Evolutionary conservation across 2,329 filamentous ascomycete genomes (phyloP).

Genomic region (Taxawa tesnikishii): DNA sequence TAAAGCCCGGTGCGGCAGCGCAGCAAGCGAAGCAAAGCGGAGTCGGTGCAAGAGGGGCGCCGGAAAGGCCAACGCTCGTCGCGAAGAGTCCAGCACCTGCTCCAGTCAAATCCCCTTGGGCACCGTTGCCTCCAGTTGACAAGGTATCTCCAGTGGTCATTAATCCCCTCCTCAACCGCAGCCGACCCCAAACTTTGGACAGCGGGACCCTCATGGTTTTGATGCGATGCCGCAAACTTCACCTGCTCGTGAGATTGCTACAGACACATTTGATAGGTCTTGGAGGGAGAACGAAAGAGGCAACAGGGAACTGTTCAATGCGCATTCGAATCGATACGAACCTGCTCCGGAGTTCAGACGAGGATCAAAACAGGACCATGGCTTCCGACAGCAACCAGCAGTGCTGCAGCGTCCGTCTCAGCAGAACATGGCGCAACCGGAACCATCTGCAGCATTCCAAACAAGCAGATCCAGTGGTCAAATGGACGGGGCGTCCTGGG

Average conservation of each 20-base stretch:
- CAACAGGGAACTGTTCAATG: slow-evolving; percentile 78
- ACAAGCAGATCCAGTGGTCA: slow-evolving; percentile 52
- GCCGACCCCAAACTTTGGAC: slow-evolving; percentile 7
- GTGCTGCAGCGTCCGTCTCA: slow-evolving; percentile 63
- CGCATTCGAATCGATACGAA: slow-evolving; percentile 88
- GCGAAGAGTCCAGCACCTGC: slow-evolving; percentile 58
- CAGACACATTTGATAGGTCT: slow-evolving; percentile 82
- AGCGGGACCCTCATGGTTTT: slow-evolving; percentile 13
- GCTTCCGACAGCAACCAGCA: slow-evolving; percentile 60
- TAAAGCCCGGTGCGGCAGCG: slow-evolving; percentile 34
- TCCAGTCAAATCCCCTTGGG: slow-evolving; percentile 86
- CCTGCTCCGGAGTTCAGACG: slow-evolving; percentile 67
- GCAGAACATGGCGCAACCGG: slow-evolving; percentile 54
- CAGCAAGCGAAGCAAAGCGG: slow-evolving; percentile 23
- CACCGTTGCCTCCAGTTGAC: slow-evolving; percentile 71
- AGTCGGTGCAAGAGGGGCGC: slow-evolving; percentile 40
- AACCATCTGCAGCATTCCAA: slow-evolving; percentile 80
- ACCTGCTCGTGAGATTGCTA: slow-evolving; percentile 70
- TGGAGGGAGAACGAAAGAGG: slow-evolving; percentile 60
- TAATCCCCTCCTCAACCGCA: slow-evolving; percentile 39
- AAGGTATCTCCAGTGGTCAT: slow-evolving; percentile 59
- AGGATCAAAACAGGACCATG: slow-evolving; percentile 53
- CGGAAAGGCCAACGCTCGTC: slow-evolving; percentile 54
- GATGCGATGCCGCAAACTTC: slow-evolving; percentile 18
- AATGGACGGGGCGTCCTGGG: slow-evolving; percentile 51